A percentile compares a stretch with the other conserved stretches of the same genome.
Conservation (phyloP, 805 yeast species). For the Barnettozyma botsteinii region DNA sequence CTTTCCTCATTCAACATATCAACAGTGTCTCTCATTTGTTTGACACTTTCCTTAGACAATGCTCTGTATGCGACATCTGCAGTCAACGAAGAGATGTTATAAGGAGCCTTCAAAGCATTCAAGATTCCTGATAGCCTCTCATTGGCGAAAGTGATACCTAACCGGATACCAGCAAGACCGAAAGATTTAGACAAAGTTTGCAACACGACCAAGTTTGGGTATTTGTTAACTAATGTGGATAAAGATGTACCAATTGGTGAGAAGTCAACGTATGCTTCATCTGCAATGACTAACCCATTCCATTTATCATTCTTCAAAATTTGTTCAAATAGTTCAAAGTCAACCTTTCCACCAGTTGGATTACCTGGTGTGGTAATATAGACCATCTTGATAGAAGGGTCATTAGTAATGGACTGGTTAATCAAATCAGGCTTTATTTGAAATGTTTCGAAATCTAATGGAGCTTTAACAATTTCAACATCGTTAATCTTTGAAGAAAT, state of each 20-base stretch:
- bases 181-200: slow-evolving; percentile 94
- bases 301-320: slow-evolving; percentile 44
- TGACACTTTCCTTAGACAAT: slow-evolving; percentile 50
- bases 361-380: slow-evolving; percentile 96
- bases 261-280: slow-evolving; percentile 95
- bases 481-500: slow-evolving; percentile 90
- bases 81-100: slow-evolving; percentile 81
- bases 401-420: slow-evolving; percentile 43
- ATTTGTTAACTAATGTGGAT: slow-evolving; percentile 71
- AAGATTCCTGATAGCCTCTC: slow-evolving; percentile 57
- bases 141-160: slow-evolving; percentile 74
- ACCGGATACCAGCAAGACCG: slow-evolving; percentile 91
- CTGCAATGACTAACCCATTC: slow-evolving; percentile 80
- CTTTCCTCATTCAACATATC: slow-evolving; percentile 51
- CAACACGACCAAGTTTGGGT: slow-evolving; percentile 78
- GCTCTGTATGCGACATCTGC: slow-evolving; percentile 74
- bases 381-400: slow-evolving; percentile 61
- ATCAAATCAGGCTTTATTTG: slow-evolving; percentile 56
- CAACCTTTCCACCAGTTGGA: slow-evolving; percentile 75
- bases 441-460: slow-evolving; percentile 62
- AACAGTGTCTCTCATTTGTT: slow-evolving; percentile 52
- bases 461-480: slow-evolving; percentile 68
- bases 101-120: slow-evolving; percentile 93
- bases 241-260: slow-evolving; percentile 60
- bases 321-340: slow-evolving; percentile 41